A percentile compares a stretch with the other conserved stretches of the same genome.
These are phyloP conservation scores for Anastatica hierochuntica DNA, from an alignment of 345 rosid species.

Conservation along the genomic window DNA sequence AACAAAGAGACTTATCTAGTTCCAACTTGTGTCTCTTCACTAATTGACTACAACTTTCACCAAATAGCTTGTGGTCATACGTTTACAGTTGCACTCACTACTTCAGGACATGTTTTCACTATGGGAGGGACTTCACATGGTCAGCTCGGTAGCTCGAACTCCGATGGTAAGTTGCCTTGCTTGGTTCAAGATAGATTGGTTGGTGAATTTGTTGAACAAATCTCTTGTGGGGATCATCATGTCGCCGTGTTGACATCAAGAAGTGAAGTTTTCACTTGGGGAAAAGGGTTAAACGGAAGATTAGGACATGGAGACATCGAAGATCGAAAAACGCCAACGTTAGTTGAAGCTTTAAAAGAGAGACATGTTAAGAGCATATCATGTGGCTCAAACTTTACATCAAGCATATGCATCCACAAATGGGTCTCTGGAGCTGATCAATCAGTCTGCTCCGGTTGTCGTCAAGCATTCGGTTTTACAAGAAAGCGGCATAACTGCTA, in stretches of 20 bases:
- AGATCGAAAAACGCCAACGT: slow-evolving; percentile 60
- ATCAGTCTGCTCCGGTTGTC: slow-evolving; percentile 82
- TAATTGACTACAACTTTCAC: slow-evolving; percentile 83
- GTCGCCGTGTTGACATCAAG: slow-evolving; percentile 80
- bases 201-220: slow-evolving; percentile 94
- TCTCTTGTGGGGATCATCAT: slow-evolving; percentile 81
- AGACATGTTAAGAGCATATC: slow-evolving; percentile 80
- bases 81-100: slow-evolving; percentile 79
- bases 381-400: slow-evolving; percentile 89
- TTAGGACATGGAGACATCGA: slow-evolving; percentile 89
- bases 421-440: slow-evolving; percentile 97
- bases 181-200: slow-evolving; percentile 78
- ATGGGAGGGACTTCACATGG: slow-evolving; percentile 74
- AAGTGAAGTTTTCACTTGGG: slow-evolving; percentile 96
- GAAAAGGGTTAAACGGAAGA: slow-evolving; percentile 83
- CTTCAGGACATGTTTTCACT: slow-evolving; percentile 88
- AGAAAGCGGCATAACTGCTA: slow-evolving; percentile 90
- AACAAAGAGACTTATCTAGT: slow-evolving; percentile 71
- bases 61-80: slow-evolving; percentile 86
- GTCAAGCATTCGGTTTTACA: slow-evolving; percentile 95
- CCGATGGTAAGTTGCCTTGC: slow-evolving; percentile 70
- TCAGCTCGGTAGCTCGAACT: slow-evolving; percentile 61
- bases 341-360: slow-evolving; percentile 75
- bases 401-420: slow-evolving; percentile 86
- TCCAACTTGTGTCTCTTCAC: slow-evolving; percentile 80